A percentile compares a stretch with the other conserved stretches of the same genome.
Conservation (phyloP, 768 basidiomycete genomes). For the Cyclocybe aegerita region DNA sequence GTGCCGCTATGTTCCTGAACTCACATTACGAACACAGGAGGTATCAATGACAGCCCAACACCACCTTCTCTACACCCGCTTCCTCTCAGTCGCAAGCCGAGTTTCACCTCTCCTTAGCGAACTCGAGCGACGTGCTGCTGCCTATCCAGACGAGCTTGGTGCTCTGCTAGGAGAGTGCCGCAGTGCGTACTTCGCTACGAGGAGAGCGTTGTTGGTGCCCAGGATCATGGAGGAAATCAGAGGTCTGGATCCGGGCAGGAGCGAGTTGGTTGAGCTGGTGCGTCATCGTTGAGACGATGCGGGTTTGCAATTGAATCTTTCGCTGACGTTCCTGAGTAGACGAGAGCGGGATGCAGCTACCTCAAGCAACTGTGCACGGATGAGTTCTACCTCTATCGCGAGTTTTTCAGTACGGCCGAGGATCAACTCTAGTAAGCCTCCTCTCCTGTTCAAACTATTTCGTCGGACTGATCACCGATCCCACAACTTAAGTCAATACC, state of each 20-base stretch:
- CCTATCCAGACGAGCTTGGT: conserved; percentile 83
- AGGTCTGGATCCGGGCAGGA: conserved; percentile 73
- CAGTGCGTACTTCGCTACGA: conserved; percentile 72
- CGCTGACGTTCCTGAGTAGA: conserved; percentile 43
- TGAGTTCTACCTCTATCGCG: conserved; percentile 83
- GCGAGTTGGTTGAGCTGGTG: conserved; percentile 88
- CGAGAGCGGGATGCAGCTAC: conserved; percentile 88
- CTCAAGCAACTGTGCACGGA: conserved; percentile 89
- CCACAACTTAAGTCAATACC: conserved; percentile 68
- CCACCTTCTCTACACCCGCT: conserved; percentile 90
- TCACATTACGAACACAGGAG: conserved; percentile 42
- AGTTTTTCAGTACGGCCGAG: conserved; percentile 88
- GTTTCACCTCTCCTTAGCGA: conserved; percentile 81
- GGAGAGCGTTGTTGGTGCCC: conserved; percentile 70
- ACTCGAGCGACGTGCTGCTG: conserved; percentile 73
- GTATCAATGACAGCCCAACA: conserved; percentile 77
- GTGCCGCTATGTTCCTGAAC: not conserved
- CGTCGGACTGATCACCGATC: conserved; percentile 3
- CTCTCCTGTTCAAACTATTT: not conserved
- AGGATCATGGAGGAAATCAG: conserved; percentile 81
- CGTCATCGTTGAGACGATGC: conserved; percentile 6
- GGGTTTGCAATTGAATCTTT: not conserved
- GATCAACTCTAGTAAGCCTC: conserved; percentile 48
- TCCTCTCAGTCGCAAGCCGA: conserved; percentile 67
- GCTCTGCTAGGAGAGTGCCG: conserved; percentile 87